Conservation (phyloP, 345 rosid species). For the Eucalyptus marginata region DNA sequence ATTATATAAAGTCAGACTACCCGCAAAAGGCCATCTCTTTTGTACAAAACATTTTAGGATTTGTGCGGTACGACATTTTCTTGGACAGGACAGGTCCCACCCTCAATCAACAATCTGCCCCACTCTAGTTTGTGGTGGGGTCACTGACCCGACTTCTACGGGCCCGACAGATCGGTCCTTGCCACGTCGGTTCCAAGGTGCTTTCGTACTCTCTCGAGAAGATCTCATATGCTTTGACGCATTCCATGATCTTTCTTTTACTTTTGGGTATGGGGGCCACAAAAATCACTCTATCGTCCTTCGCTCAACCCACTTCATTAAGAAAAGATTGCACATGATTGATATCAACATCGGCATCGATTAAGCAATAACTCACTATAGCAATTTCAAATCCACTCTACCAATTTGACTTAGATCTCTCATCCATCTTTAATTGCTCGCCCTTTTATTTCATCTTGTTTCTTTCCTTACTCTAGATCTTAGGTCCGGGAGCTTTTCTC, state of each 20-base stretch:
- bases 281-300: conserved; percentile 46
- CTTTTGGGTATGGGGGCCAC: conserved; percentile 59
- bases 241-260: conserved; percentile 38
- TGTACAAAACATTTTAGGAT: background rate
- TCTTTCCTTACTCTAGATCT: too few species aligned
- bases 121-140: too few species aligned
- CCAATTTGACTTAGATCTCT: too few species aligned
- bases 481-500: too few species aligned
- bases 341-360: background rate
- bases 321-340: background rate
- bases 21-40: background rate
- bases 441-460: too few species aligned
- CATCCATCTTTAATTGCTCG: too few species aligned
- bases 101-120: background rate
- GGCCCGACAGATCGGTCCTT: too few species aligned
- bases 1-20: too few species aligned
- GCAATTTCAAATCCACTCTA: background rate
- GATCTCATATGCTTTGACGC: too few species aligned
- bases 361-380: background rate
- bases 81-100: background rate
- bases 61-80: background rate
- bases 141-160: too few species aligned
- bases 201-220: conserved; percentile 19
- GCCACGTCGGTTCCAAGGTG: background rate
- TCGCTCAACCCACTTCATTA: conserved; percentile 43